Evolutionary conservation across 768 basidiomycete genomes (phyloP), one percentile per base, ranked within the genome.

Genomic region (Imleria badia): DNA sequence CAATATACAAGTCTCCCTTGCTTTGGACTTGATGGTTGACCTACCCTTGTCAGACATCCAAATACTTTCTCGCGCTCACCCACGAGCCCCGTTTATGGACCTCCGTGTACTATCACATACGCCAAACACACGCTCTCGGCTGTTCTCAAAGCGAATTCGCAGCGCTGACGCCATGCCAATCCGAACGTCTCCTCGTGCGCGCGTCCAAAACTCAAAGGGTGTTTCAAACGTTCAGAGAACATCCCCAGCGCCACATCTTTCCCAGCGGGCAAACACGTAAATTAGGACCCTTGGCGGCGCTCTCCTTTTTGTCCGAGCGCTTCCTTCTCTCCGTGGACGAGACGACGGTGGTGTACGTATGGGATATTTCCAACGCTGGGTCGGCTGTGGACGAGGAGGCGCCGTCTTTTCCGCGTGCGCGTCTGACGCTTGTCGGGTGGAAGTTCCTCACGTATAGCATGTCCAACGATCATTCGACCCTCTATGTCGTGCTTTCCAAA

Each of bases 401-500:
- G 5, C 56, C 43, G 19, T 42, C 47, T 1, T 44, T 44, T 29
- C 59, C 57, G 15, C 45, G 49, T 45, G 45, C 34, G 1, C 42
- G 46, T 20, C 41, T 60, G 48, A 31, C 41, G 13, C 60, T 61
- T 1, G 35, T 45, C 19, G n/a, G 17, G 3, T 59, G 61, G 61
- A 11, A 5, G 10, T 53, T 54, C 38, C 26, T 39, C 14, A 38
- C 48, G 1, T 20, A 54, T 15, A 23, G 23, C 1, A 48, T 45
- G 56, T 39, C 66, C 8, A n/a, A 10, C 30, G 54, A 58, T 23
- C 22, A 39, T 8, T 64, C 65, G 30, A 40, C 46, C 6, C 47
- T 66, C 20, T 61, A 49, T 30, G 15, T 66, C 8, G 47, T 54
- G 19, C 36, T 65, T 17, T 52, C 22, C 13, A 45, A 42, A 31